Evolutionary conservation across 371 early-diverging fungal species (phyloP).

Genomic region (Mortierella sp.): DNA sequence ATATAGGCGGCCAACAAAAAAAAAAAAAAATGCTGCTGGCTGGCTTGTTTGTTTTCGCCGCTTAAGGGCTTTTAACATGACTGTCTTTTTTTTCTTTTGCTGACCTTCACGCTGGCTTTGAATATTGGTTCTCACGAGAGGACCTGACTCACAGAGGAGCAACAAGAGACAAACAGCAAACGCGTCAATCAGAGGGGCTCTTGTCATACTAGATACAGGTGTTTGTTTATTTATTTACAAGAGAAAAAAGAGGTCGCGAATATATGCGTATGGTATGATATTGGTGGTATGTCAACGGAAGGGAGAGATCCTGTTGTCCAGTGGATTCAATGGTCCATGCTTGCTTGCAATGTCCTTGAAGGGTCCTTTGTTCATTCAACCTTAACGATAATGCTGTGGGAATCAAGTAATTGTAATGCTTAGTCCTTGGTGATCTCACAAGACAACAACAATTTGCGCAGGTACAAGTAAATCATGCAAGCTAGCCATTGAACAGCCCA

Average conservation of each 20-base stretch:
- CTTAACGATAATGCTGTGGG: constrained; percentile 3
- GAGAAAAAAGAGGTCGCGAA: background rate
- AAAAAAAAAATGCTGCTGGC: constrained; percentile 11
- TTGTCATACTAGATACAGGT: background rate
- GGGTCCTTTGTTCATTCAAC: background rate
- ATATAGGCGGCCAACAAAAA: constrained; percentile 4
- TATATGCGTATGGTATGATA: background rate
- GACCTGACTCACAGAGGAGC: background rate
- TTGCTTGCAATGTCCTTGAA: background rate
- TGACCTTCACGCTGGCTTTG: constrained; percentile 1
- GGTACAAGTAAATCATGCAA: background rate
- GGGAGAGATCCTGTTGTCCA: background rate
- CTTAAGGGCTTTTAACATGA: background rate
- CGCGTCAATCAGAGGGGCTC: background rate
- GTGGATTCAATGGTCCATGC: background rate
- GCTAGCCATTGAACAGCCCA: background rate
- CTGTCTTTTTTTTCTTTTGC: background rate
- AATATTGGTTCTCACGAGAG: background rate
- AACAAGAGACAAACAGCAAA: background rate
- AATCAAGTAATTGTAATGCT: background rate
- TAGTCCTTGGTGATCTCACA: background rate
- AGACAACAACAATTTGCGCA: background rate
- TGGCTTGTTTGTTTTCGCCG: constrained; percentile 18
- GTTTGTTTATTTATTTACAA: constrained; percentile 8
- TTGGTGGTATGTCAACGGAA: background rate